Conservation (phyloP, 352 stramenopile genomes). For the Thalassiosira mediterranea region DNA sequence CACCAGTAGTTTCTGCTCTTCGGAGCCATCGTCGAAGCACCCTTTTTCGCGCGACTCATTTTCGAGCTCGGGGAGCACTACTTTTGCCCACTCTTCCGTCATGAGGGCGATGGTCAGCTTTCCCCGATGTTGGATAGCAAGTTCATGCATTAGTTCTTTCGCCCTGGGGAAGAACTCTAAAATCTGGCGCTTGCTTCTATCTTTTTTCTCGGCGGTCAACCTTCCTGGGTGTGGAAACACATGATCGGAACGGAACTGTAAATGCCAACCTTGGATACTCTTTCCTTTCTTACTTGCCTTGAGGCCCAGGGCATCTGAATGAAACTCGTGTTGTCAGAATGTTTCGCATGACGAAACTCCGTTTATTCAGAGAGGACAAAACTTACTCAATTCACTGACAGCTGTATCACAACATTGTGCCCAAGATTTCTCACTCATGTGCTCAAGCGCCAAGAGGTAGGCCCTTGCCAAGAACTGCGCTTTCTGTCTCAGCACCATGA, state of each 20-base stretch:
- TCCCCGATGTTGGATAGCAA: neutral
- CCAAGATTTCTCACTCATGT: neutral
- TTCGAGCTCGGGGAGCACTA: constrained; percentile 2
- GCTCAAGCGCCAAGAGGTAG: neutral
- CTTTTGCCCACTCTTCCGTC: neutral
- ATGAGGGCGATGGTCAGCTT: neutral
- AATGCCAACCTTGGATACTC: neutral
- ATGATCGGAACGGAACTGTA: neutral
- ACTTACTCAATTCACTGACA: neutral
- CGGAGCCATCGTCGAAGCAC: constrained; percentile 14
- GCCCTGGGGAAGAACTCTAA: neutral
- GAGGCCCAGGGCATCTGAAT: neutral
- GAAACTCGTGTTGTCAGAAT: too few relatives aligned
- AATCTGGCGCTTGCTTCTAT: neutral
- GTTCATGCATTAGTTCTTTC: neutral
- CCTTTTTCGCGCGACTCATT: constrained; percentile 9
- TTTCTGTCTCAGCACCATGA: constrained; percentile 17
- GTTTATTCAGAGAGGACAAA: too few relatives aligned
- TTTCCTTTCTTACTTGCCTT: neutral
- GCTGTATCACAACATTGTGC: neutral
- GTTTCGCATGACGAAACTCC: too few relatives aligned
- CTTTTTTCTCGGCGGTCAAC: neutral
- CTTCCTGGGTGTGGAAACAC: neutral
- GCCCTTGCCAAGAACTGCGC: constrained; percentile 5
- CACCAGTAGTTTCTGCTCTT: constrained; percentile 5